These are phyloP conservation scores for Vicia sativa DNA, from an alignment of 306 rosid genomes.

Conservation along the genomic window DNA sequence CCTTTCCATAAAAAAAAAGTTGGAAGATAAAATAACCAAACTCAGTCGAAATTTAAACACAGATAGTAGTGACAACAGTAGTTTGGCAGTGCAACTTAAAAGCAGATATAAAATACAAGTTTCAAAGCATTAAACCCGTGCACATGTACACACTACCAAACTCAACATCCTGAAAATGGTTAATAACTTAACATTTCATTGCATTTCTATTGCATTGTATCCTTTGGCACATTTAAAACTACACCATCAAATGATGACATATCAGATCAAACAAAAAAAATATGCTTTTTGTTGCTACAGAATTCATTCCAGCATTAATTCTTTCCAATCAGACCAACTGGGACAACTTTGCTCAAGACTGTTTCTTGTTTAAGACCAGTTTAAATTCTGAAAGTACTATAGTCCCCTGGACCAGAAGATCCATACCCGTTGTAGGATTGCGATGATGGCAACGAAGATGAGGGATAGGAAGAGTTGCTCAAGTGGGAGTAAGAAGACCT, in stretches of 20 bases:
- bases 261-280: slow-evolving; percentile 30
- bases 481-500: slow-evolving; percentile 76
- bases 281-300: slow-evolving; percentile 41
- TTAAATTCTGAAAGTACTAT: slow-evolving; percentile 82
- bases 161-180: slow-evolving; percentile 39
- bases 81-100: slow-evolving; percentile 14
- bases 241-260: slow-evolving; percentile 34
- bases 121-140: slow-evolving; percentile 33
- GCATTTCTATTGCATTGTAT: slow-evolving; percentile 46
- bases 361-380: slow-evolving; percentile 27
- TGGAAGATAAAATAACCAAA: too few relatives aligned
- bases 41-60: neutral
- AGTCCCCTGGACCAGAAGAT: slow-evolving; percentile 83
- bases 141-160: slow-evolving; percentile 40
- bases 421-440: slow-evolving; percentile 77
- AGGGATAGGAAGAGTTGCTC: slow-evolving; percentile 59
- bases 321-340: slow-evolving; percentile 42
- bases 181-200: slow-evolving; percentile 38
- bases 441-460: slow-evolving; percentile 67
- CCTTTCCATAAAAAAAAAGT: too few relatives aligned
- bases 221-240: slow-evolving; percentile 42
- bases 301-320: slow-evolving; percentile 39
- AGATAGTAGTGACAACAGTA: neutral
- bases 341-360: slow-evolving; percentile 36
- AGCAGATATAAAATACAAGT: neutral